Evolutionary conservation across 257 asterid genomes (phyloP).

Genomic region (Catharanthus roseus): DNA sequence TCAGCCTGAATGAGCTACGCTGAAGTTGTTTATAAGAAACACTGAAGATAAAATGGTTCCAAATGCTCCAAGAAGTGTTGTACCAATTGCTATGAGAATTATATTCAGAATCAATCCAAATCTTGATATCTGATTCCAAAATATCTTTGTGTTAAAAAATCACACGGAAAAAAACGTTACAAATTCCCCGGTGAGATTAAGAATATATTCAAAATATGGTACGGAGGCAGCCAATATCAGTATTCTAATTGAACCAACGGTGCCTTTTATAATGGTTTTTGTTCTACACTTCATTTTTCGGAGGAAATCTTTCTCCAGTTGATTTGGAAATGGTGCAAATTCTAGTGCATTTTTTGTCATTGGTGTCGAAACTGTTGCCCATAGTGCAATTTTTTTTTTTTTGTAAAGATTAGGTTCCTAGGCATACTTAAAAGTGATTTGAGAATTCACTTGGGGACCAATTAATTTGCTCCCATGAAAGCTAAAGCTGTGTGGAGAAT

Average conservation of each 20-base stretch:
- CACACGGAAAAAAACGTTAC: conserved; percentile 49
- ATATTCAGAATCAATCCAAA: conserved; percentile 35
- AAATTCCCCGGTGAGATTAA: conserved; percentile 75
- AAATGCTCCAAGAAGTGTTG: conserved; percentile 41
- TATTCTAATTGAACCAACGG: conserved; percentile 45
- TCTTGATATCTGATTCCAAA: conserved; percentile 36
- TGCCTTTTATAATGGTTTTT: conserved; percentile 45
- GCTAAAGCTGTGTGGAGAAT: conserved; percentile 45
- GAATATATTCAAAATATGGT: conserved; percentile 63
- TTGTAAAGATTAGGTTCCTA: conserved; percentile 31
- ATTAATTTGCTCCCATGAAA: conserved; percentile 66
- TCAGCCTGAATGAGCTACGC: conserved; percentile 29
- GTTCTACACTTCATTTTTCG: conserved; percentile 36
- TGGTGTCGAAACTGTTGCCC: conserved; percentile 77
- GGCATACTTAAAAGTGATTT: conserved; percentile 74
- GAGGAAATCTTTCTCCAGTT: conserved; percentile 49
- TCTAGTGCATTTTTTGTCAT: conserved; percentile 76
- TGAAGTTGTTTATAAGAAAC: conserved; percentile 36
- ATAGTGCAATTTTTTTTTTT: conserved; percentile 67
- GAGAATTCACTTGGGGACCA: conserved; percentile 59
- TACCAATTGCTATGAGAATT: conserved; percentile 34
- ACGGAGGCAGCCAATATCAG: conserved; percentile 52
- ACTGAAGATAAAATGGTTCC: conserved; percentile 66
- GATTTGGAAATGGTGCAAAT: conserved; percentile 64
- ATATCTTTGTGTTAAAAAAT: conserved; percentile 58